These are phyloP conservation scores for Borovskyia barvae DNA, from an alignment of 208 protist genomes.

Conservation along the genomic window DNA sequence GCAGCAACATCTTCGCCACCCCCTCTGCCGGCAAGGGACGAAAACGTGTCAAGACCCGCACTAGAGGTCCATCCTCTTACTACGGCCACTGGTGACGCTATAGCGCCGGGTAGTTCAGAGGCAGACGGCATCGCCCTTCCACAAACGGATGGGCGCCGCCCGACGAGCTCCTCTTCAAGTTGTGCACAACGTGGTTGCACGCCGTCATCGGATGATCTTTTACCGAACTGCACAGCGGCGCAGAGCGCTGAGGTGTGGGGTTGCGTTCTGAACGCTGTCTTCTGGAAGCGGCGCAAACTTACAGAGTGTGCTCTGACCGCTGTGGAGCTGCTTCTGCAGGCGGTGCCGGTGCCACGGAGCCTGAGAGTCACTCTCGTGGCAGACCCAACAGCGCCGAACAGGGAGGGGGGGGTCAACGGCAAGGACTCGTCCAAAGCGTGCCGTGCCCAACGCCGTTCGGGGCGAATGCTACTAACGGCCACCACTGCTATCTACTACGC, in stretches of 20 bases:
- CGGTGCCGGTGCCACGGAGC: slow-evolving; percentile 18
- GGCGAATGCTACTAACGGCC: slow-evolving; percentile 6
- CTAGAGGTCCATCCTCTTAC: no score
- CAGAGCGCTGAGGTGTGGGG: slow-evolving; percentile 29
- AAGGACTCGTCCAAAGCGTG: neutral
- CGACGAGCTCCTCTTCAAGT: no score
- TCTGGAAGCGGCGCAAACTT: slow-evolving; percentile 55
- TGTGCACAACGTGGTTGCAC: no score
- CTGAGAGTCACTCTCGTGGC: slow-evolving; percentile 32
- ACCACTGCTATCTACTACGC: slow-evolving; percentile 29
- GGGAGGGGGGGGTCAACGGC: neutral
- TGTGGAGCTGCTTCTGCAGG: slow-evolving; percentile 44
- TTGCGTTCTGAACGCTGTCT: slow-evolving; percentile 47
- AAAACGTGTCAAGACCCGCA: no score
- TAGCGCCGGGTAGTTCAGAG: no score
- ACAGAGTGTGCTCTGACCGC: slow-evolving; percentile 31
- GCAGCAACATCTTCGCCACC: no score
- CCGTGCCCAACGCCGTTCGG: slow-evolving; percentile 6
- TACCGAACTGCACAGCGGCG: slow-evolving; percentile 3
- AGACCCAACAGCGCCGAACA: slow-evolving; percentile 10
- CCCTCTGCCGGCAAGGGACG: no score
- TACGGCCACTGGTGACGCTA: no score
- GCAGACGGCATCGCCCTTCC: no score
- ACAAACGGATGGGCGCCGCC: no score
- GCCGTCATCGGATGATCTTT: no score